Percentiles rank a stretch among this genome's conserved stretches.
Evolutionary conservation across 805 yeast species (phyloP).

Genomic region (Wickerhamiella azymoides): DNA sequence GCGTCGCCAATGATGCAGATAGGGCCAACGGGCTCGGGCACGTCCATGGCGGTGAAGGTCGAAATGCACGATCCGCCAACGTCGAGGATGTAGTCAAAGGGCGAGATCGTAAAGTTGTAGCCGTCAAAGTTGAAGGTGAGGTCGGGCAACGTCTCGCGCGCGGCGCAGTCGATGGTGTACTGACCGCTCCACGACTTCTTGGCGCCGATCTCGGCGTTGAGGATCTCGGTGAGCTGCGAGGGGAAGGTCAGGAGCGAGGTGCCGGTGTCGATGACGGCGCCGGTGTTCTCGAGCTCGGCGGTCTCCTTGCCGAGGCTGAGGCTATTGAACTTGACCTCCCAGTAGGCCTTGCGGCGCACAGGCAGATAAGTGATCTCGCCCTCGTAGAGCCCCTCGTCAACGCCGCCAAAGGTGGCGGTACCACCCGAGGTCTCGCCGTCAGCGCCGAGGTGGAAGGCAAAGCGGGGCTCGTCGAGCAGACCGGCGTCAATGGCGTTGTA

Average conservation of each 20-base stretch:
- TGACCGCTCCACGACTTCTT: slow-evolving; percentile 96
- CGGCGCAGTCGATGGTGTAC: slow-evolving; percentile 80
- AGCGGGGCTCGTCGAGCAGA: slow-evolving; percentile 68
- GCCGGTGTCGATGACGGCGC: slow-evolving; percentile 98
- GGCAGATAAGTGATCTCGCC: slow-evolving; percentile 94
- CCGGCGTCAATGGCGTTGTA: slow-evolving; percentile 78
- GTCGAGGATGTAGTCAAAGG: slow-evolving; percentile 89
- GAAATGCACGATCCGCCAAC: slow-evolving; percentile 92
- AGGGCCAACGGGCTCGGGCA: slow-evolving; percentile 95
- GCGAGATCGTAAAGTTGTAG: slow-evolving; percentile 74
- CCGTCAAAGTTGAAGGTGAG: slow-evolving; percentile 83
- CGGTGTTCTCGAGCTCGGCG: slow-evolving; percentile 67
- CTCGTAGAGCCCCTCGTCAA: slow-evolving; percentile 56
- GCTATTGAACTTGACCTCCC: slow-evolving; percentile 94
- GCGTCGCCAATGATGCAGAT: slow-evolving; percentile 95
- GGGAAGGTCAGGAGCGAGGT: slow-evolving; percentile 93
- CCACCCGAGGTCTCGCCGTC: slow-evolving; percentile 62
- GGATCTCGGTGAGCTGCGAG: slow-evolving; percentile 85
- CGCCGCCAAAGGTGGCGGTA: slow-evolving; percentile 89
- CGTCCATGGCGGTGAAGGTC: slow-evolving; percentile 92
- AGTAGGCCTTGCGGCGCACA: slow-evolving; percentile 97
- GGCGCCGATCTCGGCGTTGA: slow-evolving; percentile 94
- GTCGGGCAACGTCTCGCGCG: slow-evolving; percentile 77
- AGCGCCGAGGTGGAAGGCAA: slow-evolving; percentile 85
- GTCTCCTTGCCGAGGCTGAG: slow-evolving; percentile 84